Conservation (phyloP, 2,329 filamentous ascomycete genomes). For the Pseudogymnoascus sp. region DNA sequence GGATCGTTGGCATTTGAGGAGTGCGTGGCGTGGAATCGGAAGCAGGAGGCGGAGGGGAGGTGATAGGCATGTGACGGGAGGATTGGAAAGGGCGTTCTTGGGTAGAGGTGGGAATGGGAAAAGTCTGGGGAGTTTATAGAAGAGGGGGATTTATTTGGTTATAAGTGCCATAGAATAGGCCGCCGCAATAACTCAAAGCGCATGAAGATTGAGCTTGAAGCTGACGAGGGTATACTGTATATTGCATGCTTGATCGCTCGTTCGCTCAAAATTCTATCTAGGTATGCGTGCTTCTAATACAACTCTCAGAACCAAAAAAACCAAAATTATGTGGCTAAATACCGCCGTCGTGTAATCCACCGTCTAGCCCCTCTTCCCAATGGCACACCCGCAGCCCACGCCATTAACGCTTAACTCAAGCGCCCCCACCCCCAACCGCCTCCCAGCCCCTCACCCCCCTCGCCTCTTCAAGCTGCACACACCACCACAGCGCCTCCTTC, state of each 20-base stretch:
- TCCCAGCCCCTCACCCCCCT: conserved; percentile 73
- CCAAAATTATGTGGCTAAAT: conserved; percentile 15
- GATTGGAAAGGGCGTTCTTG: not conserved
- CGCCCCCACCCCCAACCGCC: conserved; percentile 56
- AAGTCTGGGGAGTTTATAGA: not conserved
- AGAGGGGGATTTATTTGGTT: not conserved
- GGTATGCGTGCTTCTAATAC: not conserved
- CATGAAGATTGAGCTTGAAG: not conserved
- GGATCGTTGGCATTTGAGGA: conserved; percentile 85
- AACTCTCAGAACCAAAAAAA: conserved; percentile 20
- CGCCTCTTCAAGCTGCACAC: conserved; percentile 85
- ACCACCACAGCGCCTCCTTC: conserved; percentile 94
- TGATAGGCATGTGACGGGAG: not conserved
- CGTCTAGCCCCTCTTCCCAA: not conserved
- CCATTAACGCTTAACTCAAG: not conserved
- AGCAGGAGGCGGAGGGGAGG: not conserved
- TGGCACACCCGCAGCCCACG: not conserved
- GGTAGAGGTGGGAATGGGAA: not conserved
- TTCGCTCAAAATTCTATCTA: conserved; percentile 2
- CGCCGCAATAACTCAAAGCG: not conserved
- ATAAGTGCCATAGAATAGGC: not conserved
- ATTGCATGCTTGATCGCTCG: conserved; percentile 1
- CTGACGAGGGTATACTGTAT: conserved; percentile 1
- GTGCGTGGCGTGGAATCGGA: conserved; percentile 75
- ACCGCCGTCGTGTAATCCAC: not conserved